These are phyloP conservation scores for Oryza australiensis DNA, from an alignment of 176 grass and related monocot genomes.

Conservation along the genomic window DNA sequence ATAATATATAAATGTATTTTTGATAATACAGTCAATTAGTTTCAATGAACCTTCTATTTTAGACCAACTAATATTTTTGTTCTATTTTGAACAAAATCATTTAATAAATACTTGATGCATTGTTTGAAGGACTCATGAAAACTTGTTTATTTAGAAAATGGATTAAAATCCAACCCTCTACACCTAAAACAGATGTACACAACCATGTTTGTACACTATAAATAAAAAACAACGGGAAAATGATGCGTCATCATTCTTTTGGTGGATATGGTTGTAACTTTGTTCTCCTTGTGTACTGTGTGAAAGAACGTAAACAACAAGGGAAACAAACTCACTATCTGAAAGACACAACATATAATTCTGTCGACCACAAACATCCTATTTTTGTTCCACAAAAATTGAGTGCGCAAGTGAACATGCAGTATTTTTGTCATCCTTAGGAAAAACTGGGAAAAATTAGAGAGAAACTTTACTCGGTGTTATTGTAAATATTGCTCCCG, in stretches of 20 bases:
- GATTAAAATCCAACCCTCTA: no score
- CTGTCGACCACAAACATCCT: not conserved
- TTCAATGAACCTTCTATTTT: not conserved
- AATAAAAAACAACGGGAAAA: no score
- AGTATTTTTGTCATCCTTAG: no score
- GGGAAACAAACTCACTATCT: not conserved
- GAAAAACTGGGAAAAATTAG: no score
- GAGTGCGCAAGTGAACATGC: not conserved
- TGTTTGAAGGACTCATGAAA: not conserved
- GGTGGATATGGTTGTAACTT: not conserved
- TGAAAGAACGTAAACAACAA: not conserved
- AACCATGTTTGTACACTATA: no score
- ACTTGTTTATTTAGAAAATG: no score
- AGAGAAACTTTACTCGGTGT: no score
- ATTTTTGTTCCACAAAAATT: not conserved
- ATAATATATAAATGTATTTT: no score
- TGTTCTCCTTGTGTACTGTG: not conserved
- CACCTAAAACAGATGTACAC: no score
- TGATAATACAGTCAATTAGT: no score
- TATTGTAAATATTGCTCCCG: no score
- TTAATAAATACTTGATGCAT: not conserved
- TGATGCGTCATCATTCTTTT: not conserved
- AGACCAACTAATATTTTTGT: not conserved
- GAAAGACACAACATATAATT: not conserved
- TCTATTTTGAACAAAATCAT: not conserved